Base-by-base conservation (phyloP, 2,329 filamentous ascomycete species). In the Plectosphaerella plurivora region DNA sequence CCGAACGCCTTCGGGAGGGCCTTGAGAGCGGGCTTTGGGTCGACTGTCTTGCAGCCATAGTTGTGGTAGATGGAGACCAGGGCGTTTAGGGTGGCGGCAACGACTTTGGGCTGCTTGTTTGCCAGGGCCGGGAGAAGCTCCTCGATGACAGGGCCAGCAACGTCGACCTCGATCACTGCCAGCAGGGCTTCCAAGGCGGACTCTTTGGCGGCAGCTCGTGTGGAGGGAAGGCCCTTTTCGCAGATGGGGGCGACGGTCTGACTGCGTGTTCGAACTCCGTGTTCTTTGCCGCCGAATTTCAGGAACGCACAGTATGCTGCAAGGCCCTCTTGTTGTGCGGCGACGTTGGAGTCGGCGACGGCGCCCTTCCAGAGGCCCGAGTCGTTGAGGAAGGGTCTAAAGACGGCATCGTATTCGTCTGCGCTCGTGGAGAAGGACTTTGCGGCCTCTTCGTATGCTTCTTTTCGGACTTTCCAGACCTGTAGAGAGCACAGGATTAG, bases 401-500 rank as follows among this genome's bases (percentile, higher is more conserved):
- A 97, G 36, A 86, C 86, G 12, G 91, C 86, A 66, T 95, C 89
- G 61, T 85, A 82, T 67, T 97, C 93, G 71, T 92, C 87, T 55
- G 90, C 86, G 6, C 92, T 91, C 53, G 83, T 77, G 66, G 91
- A 87, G 69, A 99, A 97, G 60, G 87, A 83, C 69, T 94, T 92
- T 41, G 88, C 83, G 18, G 91, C 92, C 60, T 94, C 91, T 78
- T 99, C 94, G 68, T 97, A 99, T 50, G 86, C 94, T 65, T 84
- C 85, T 74, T 99, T 99, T 65, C 94, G 84, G 42, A 96, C 92
- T 80, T 99, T 99, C 94, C 94, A 99, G 65, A 89, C 83, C 88
- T 89, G 50, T 2, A 28, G 52, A 47, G 53, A 59, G 57, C 39
- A 28, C 35, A 41, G 24, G 39, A 42, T 48, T 42, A 24, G 46